A percentile compares a stretch with the other conserved stretches of the same genome.
These are phyloP conservation scores for Pichia californica DNA, from an alignment of 805 yeast genomes.

Conservation along the genomic window DNA sequence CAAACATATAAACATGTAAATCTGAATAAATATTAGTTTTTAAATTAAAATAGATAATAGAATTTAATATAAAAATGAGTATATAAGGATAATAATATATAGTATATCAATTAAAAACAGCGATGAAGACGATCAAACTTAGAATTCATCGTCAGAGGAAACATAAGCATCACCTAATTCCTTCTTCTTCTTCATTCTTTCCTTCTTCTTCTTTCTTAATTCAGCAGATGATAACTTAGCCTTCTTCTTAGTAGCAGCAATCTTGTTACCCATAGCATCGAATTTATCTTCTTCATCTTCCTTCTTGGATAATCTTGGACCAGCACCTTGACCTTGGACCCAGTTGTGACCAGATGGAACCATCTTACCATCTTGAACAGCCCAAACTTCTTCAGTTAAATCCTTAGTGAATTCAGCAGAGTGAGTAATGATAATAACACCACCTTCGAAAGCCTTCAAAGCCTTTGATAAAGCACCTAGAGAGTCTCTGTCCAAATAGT, in stretches of 20 bases:
- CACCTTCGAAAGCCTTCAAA: conserved; percentile 98
- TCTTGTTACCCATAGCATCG: conserved; percentile 99
- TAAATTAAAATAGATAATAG: not conserved
- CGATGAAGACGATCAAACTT: conserved; percentile 24
- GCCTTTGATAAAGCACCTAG: conserved; percentile 99
- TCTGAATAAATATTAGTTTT: not conserved
- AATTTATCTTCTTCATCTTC: conserved; percentile 93
- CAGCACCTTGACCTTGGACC: conserved; percentile 99
- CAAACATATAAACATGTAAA: too few relatives aligned
- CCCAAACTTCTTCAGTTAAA: conserved; percentile 99
- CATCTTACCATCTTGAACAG: conserved; percentile 96
- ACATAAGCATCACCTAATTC: conserved; percentile 98
- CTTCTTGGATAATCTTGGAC: conserved; percentile 98
- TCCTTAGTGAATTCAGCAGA: conserved; percentile 99
- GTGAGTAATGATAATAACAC: conserved; percentile 99
- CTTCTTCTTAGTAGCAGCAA: conserved; percentile 93
- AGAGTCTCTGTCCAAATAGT: conserved; percentile 98
- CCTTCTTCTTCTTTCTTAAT: conserved; percentile 99
- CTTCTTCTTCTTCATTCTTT: conserved; percentile 99
- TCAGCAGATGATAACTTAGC: conserved; percentile 97
- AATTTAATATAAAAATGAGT: not conserved
- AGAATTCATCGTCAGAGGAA: conserved; percentile 79
- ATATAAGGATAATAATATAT: not conserved
- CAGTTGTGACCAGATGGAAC: conserved; percentile 99
- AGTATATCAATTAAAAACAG: conserved; percentile 1